Conservation (phyloP, 495 filamentous ascomycete genomes). For the Tuber microsphaerosporum region DNA sequence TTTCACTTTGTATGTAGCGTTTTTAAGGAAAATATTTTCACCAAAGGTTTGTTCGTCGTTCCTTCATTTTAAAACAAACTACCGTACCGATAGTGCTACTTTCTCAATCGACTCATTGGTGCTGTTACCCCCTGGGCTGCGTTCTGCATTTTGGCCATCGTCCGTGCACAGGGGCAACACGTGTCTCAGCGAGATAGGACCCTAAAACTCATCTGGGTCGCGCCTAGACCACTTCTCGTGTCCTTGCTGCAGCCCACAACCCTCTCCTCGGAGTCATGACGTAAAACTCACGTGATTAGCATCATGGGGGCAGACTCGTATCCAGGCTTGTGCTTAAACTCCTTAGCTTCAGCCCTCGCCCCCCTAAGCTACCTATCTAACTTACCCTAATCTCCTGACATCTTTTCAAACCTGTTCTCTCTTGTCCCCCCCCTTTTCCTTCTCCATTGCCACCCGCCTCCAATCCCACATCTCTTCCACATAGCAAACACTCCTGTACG, state of each 20-base stretch:
- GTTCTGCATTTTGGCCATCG: neutral
- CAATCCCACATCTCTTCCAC: neutral
- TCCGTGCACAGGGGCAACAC: neutral
- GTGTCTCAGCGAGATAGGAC: neutral
- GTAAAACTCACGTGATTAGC: neutral
- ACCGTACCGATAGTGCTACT: neutral
- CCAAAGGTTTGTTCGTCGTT: neutral
- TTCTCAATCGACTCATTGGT: neutral
- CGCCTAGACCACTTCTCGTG: neutral
- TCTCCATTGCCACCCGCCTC: neutral
- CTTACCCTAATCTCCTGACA: neutral
- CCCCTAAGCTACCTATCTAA: no score
- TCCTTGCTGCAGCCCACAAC: neutral
- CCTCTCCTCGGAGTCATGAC: slow-evolving; percentile 4
- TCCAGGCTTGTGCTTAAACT: neutral
- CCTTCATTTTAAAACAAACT: neutral
- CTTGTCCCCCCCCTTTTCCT: neutral
- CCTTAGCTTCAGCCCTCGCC: neutral
- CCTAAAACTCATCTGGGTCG: neutral
- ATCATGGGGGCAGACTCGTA: neutral
- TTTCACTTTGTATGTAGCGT: slow-evolving; percentile 1
- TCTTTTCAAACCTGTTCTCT: neutral
- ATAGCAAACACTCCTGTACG: neutral
- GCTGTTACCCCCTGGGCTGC: neutral
- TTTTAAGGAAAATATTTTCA: neutral